phyloP scores from a whole-genome alignment of 352 stramenopile genomes.

The Sclerospora graminicola region DNA sequence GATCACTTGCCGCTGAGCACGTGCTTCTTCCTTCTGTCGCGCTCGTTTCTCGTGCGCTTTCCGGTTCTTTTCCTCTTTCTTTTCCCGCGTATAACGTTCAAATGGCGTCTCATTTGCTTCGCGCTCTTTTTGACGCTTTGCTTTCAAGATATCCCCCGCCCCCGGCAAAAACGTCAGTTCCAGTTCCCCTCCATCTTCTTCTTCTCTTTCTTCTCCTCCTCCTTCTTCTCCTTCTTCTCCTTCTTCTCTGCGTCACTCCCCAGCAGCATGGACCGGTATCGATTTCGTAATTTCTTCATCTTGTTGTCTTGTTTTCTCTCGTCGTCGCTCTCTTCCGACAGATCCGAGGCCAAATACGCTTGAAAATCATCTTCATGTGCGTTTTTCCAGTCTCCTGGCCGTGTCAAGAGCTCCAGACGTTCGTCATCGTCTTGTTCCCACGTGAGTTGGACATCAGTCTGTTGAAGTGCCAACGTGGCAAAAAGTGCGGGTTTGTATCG shows the following conservation, averaged over 20 bases:
- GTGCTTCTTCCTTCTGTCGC: slow-evolving; percentile 44
- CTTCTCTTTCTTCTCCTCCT: slow-evolving; percentile 27
- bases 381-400: slow-evolving; percentile 70
- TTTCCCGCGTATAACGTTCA: slow-evolving; percentile 74
- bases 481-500: slow-evolving; percentile 94
- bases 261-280: slow-evolving; percentile 70
- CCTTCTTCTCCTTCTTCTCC: slow-evolving; percentile 17
- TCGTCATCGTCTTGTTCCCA: slow-evolving; percentile 93
- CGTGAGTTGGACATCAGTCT: slow-evolving; percentile 90
- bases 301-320: slow-evolving; percentile 53
- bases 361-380: slow-evolving; percentile 89
- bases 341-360: slow-evolving; percentile 88
- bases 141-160: slow-evolving; percentile 51
- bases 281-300: slow-evolving; percentile 72
- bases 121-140: slow-evolving; percentile 66
- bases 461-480: slow-evolving; percentile 85
- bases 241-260: slow-evolving; percentile 65
- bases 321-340: slow-evolving; percentile 46
- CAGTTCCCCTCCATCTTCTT: slow-evolving; percentile 40
- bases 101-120: slow-evolving; percentile 78
- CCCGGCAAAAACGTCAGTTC: slow-evolving; percentile 79
- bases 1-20: slow-evolving; percentile 56
- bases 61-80: slow-evolving; percentile 81
- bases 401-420: slow-evolving; percentile 78
- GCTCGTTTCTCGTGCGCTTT: slow-evolving; percentile 72